Conservation (phyloP, 23 red algal species). For the Chondrus crispus region DNA sequence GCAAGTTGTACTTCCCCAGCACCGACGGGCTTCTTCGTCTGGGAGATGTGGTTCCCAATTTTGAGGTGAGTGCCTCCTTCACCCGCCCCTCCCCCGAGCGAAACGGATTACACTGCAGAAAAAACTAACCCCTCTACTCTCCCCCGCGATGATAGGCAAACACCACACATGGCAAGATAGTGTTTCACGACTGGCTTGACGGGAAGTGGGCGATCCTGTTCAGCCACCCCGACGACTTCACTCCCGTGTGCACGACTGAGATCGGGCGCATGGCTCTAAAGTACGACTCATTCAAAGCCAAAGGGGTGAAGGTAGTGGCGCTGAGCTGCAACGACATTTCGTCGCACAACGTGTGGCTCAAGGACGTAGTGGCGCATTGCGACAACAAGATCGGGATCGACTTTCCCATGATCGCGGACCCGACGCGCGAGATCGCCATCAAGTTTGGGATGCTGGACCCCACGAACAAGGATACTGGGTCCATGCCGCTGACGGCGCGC, state of each 20-base stretch:
- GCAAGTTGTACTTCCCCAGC: slow-evolving; percentile 14
- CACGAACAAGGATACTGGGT: slow-evolving; percentile 24
- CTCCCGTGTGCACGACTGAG: slow-evolving; percentile 84
- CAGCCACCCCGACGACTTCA: slow-evolving; percentile 59
- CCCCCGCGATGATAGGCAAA: too few species aligned
- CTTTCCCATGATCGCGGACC: slow-evolving; percentile 72
- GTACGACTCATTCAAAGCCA: slow-evolving; percentile 35
- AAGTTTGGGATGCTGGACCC: slow-evolving; percentile 59
- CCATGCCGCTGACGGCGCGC: slow-evolving; percentile 59
- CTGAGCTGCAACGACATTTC: slow-evolving; percentile 61
- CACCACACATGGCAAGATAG: slow-evolving; percentile 22
- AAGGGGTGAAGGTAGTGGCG: slow-evolving; percentile 65
- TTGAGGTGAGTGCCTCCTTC: not conserved
- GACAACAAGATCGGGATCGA: slow-evolving; percentile 40
- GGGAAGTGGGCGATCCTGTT: slow-evolving; percentile 48
- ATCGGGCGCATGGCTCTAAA: slow-evolving; percentile 62
- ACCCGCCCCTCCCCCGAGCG: too few species aligned
- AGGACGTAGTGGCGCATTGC: slow-evolving; percentile 43
- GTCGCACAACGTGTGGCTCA: slow-evolving; percentile 47
- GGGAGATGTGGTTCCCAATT: slow-evolving; percentile 26
- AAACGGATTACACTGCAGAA: too few species aligned
- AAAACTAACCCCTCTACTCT: not conserved
- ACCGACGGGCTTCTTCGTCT: slow-evolving; percentile 28
- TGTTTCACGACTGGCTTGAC: slow-evolving; percentile 43
- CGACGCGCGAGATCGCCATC: slow-evolving; percentile 47